Conservation (phyloP, 2,329 filamentous ascomycete species). For the Biscogniauxia mediterranea region DNA sequence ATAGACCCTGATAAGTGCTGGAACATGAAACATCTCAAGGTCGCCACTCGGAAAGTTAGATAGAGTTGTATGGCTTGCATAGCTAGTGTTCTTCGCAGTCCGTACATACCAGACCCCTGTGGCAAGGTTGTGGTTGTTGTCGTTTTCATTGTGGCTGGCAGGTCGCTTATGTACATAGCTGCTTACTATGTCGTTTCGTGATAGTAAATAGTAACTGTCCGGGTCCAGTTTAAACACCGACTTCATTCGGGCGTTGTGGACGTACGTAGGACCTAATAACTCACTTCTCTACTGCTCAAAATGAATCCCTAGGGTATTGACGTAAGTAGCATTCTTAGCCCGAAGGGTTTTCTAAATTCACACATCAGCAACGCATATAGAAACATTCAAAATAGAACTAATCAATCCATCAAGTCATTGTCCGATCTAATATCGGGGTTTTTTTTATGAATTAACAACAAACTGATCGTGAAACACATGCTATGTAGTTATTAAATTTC, state of each 20-base stretch:
- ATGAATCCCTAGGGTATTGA: not conserved
- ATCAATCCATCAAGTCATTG: not conserved
- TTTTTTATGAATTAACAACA: not conserved
- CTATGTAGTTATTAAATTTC: constrained; percentile 2
- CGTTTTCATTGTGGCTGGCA: not conserved
- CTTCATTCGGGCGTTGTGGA: constrained; percentile 4
- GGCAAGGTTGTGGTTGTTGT: not conserved
- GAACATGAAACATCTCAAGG: not conserved
- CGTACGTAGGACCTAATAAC: not conserved
- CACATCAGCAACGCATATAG: not conserved
- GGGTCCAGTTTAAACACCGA: constrained; percentile 22
- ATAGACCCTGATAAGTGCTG: not conserved
- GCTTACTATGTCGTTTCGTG: not conserved
- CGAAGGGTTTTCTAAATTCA: not conserved
- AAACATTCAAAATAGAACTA: not conserved
- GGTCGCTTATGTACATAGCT: constrained; percentile 4
- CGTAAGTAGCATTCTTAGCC: not conserved
- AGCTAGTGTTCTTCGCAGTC: not conserved
- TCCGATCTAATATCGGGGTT: not conserved
- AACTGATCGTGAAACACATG: constrained; percentile 4
- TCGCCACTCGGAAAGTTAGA: not conserved
- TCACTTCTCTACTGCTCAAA: not conserved
- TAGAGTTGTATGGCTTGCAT: constrained; percentile 3
- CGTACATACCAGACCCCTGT: constrained; percentile 5
- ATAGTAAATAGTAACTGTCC: constrained; percentile 13